A percentile compares a stretch with the other conserved stretches of the same genome.
These are phyloP conservation scores for Xylaria sp. DNA, from an alignment of 2,329 filamentous ascomycete species.

Conservation along the genomic window DNA sequence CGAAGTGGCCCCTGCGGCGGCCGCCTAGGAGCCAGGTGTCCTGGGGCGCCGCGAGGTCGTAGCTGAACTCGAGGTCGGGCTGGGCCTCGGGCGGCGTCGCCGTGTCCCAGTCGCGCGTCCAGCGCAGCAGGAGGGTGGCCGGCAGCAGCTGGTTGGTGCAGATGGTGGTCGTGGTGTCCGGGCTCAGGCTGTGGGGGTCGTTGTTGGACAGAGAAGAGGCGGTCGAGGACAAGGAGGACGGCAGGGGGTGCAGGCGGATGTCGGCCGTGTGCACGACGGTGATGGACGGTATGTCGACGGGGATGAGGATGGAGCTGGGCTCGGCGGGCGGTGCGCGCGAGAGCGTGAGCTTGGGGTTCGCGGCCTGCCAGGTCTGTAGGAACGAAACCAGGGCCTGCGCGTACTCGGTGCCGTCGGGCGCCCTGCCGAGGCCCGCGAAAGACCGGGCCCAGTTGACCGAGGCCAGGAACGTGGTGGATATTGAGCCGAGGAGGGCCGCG, in stretches of 20 bases:
- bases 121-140: slow-evolving; percentile 63
- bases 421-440: slow-evolving; percentile 53
- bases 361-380: slow-evolving; percentile 43
- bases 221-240: slow-evolving; percentile 29
- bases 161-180: slow-evolving; percentile 41
- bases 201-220: slow-evolving; percentile 31
- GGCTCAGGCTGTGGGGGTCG: slow-evolving; percentile 21
- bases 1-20: slow-evolving; percentile 76
- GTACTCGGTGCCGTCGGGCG: slow-evolving; percentile 40
- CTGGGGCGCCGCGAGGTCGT: slow-evolving; percentile 74
- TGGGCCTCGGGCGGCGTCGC: slow-evolving; percentile 37
- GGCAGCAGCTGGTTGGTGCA: slow-evolving; percentile 67
- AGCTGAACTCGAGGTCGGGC: slow-evolving; percentile 71
- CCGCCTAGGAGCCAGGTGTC: slow-evolving; percentile 88
- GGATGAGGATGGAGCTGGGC: slow-evolving; percentile 74
- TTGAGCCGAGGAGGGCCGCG: slow-evolving; percentile 54
- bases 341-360: slow-evolving; percentile 39
- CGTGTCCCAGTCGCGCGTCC: slow-evolving; percentile 66
- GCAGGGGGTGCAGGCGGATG: slow-evolving; percentile 53
- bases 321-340: slow-evolving; percentile 41
- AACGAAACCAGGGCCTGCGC: slow-evolving; percentile 37
- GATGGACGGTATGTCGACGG: slow-evolving; percentile 84
- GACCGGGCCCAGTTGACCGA: slow-evolving; percentile 51
- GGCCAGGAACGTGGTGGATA: slow-evolving; percentile 53
- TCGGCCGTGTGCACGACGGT: slow-evolving; percentile 81